Conservation (phyloP, 2,329 filamentous ascomycete genomes). For the Emergomyces africanus region DNA sequence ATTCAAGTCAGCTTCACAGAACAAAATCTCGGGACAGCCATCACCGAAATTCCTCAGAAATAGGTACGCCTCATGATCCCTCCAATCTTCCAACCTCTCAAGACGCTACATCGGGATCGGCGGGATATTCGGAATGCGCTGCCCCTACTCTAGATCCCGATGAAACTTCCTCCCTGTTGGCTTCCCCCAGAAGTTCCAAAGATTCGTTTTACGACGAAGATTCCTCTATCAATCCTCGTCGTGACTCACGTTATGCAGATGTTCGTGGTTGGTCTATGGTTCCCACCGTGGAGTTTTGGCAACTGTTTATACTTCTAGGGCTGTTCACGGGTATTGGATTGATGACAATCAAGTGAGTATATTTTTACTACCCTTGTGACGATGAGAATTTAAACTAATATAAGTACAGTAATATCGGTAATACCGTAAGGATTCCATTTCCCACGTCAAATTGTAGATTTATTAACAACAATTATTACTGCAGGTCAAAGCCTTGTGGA, state of each 20-base stretch:
- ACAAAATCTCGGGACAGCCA: constrained; percentile 20
- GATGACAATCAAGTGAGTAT: constrained; percentile 93
- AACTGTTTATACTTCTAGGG: constrained; percentile 74
- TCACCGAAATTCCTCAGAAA: constrained; percentile 19
- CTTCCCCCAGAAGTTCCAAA: constrained; percentile 41
- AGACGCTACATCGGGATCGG: constrained; percentile 21
- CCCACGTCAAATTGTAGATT: not conserved
- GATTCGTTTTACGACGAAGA: constrained; percentile 37
- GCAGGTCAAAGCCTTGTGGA: constrained; percentile 68
- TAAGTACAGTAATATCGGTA: constrained; percentile 70
- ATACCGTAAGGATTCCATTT: constrained; percentile 46
- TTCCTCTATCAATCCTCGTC: constrained; percentile 49
- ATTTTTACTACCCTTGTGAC: not conserved
- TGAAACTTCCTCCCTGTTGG: constrained; percentile 73
- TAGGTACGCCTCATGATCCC: constrained; percentile 24
- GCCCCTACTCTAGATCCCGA: constrained; percentile 36
- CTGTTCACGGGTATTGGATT: constrained; percentile 86
- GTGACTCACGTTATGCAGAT: constrained; percentile 73
- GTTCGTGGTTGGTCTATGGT: constrained; percentile 73
- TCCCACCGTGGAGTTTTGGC: constrained; percentile 70
- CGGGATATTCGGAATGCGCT: constrained; percentile 15
- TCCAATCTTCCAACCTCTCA: constrained; percentile 17
- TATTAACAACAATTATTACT: not conserved
- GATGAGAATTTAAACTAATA: constrained; percentile 18
- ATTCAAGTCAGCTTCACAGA: constrained; percentile 21